These are phyloP conservation scores for Penstemon newberryi DNA, from an alignment of 257 asterid species.

Conservation along the genomic window DNA sequence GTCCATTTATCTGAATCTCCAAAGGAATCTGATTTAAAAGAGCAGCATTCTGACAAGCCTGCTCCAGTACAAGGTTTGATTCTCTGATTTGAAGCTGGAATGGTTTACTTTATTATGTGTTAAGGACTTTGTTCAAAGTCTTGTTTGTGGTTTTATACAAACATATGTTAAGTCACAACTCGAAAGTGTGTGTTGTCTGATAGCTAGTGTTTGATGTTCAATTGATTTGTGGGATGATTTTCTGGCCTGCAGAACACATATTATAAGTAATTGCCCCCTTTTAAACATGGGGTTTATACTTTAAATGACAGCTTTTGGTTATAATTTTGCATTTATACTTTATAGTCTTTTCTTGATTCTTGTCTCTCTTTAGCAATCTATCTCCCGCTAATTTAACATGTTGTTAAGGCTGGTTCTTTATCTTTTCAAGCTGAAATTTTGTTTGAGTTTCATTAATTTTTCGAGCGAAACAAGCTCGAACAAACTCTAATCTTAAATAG, in stretches of 20 bases:
- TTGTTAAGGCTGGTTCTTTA: too few relatives aligned
- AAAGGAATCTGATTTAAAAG: slow-evolving; percentile 49
- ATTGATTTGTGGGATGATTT: slow-evolving; percentile 28
- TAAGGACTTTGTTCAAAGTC: slow-evolving; percentile 23
- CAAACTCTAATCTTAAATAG: too few relatives aligned
- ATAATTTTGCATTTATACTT: too few relatives aligned
- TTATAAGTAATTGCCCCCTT: too few relatives aligned
- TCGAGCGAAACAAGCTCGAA: too few relatives aligned
- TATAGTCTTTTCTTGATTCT: too few relatives aligned
- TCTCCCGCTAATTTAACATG: too few relatives aligned
- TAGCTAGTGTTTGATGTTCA: slow-evolving; percentile 25
- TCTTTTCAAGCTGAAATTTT: too few relatives aligned
- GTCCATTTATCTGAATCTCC: slow-evolving; percentile 84
- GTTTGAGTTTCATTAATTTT: too few relatives aligned
- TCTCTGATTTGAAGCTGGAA: slow-evolving; percentile 50
- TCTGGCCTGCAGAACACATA: slow-evolving; percentile 17
- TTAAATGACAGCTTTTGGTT: too few relatives aligned
- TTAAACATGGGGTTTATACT: too few relatives aligned
- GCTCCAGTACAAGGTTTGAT: slow-evolving; percentile 60
- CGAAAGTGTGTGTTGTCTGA: slow-evolving; percentile 21
- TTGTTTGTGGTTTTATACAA: slow-evolving; percentile 28
- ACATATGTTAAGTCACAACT: slow-evolving; percentile 23
- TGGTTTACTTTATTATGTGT: slow-evolving; percentile 35
- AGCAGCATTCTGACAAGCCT: slow-evolving; percentile 64
- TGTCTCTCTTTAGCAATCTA: too few relatives aligned